Base-by-base conservation (phyloP, 768 basidiomycete species). In the Mycena maculata region DNA sequence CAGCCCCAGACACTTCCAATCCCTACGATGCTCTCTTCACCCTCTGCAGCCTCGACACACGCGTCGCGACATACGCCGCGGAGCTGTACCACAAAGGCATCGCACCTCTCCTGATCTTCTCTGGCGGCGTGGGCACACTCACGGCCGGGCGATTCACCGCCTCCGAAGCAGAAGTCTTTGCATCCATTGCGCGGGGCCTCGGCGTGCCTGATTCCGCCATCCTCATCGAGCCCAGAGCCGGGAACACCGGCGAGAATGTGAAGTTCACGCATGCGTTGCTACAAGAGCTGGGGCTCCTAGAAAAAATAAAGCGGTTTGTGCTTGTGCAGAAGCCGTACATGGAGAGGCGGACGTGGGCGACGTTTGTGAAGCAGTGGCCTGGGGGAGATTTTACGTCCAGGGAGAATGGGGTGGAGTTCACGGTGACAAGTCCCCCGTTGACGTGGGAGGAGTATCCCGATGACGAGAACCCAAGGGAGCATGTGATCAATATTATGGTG, bases 271-370 rank as follows among this genome's bases (percentile, higher is more conserved):
- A 41, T 18, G 41, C 42, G n/a, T 27, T 65, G 31, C 53, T 68
- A 31, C 18, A 45, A 30, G 67, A 61, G 28, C 20, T 18, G 25
- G 42, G 55, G 27, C 20, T 27, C 39, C 54, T 4, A 22, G 22
- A 18, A 13, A 36, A 25, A 15, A 63, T 60, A 16, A 8, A 45
- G 22, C 47, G 50, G 15, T 71, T 71, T 48, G 22, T 71, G 31
- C 67, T 71, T 16, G 70, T 71, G 20, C 70, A 71, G 55, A 71
- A 71, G 59, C 70, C 70, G 47, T 71, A 71, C 41, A 71, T 71
- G 70, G 70, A 71, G 63, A 63, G 70, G 36, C 36, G 70, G 33
- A 71, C 70, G 54, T 71, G 60, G 25, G 70, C 70, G 47, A 71
- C 70, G 30, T 71, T 71, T 49, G 54, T 57, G 44, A 65, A 64